Conservation (phyloP, 176 grass and related monocot genomes). For the Bolboschoenus planiculmis region DNA sequence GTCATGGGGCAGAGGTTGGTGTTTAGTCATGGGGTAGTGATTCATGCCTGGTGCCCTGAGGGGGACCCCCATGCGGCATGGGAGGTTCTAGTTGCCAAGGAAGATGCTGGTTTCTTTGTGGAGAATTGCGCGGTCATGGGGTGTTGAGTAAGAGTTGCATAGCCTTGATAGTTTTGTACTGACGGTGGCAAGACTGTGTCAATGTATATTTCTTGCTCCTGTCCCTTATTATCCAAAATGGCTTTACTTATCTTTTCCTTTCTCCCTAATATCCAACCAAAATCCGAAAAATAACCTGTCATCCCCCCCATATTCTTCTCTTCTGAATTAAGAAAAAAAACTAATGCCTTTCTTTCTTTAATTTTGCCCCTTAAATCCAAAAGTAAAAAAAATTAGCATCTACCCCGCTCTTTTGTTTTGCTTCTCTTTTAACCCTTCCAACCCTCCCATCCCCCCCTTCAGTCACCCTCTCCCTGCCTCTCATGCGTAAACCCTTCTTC, state of each 20-base stretch:
- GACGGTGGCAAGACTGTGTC: neutral
- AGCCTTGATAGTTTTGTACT: too few species aligned
- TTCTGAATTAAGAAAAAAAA: neutral
- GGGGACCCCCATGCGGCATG: slow-evolving; percentile 38
- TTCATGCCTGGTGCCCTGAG: slow-evolving; percentile 79
- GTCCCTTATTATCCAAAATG: neutral
- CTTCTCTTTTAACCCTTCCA: too few species aligned
- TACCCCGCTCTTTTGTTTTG: too few species aligned
- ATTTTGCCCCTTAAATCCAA: neutral
- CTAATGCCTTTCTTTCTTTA: neutral
- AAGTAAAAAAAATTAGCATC: neutral
- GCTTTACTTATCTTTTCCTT: neutral
- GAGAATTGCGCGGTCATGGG: slow-evolving; percentile 97
- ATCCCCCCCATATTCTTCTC: neutral
- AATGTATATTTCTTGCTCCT: neutral
- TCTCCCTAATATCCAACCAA: neutral
- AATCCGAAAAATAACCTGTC: neutral
- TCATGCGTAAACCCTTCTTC: too few species aligned
- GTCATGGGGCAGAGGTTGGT: slow-evolving; percentile 54
- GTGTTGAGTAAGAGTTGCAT: slow-evolving; percentile 39
- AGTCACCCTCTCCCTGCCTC: too few species aligned
- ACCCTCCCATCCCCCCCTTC: too few species aligned
- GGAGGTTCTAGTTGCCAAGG: slow-evolving; percentile 71
- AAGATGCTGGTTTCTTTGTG: slow-evolving; percentile 66
- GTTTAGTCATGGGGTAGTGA: slow-evolving; percentile 63